Conservation (phyloP, 257 asterid species). For the Gentiana dahurica region DNA sequence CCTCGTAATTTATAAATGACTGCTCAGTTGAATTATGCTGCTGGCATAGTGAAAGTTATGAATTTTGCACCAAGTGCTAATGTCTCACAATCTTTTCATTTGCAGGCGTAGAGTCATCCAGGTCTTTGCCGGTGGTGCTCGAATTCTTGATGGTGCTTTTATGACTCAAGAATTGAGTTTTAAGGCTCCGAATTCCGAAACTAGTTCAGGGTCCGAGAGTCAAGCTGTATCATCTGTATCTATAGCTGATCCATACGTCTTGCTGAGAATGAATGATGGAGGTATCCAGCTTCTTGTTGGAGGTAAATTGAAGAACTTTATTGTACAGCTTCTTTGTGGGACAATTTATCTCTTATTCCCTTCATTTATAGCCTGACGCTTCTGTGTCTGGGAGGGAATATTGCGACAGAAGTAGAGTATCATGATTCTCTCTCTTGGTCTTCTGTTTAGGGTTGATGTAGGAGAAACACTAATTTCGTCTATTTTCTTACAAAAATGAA, state of each 20-base stretch:
- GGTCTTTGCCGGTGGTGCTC: slow-evolving; percentile 85
- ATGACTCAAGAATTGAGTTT: slow-evolving; percentile 95
- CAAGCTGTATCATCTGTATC: slow-evolving; percentile 67
- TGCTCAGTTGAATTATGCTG: not conserved
- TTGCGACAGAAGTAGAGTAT: too few species aligned
- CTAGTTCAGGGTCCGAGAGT: slow-evolving; percentile 57
- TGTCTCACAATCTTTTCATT: slow-evolving; percentile 10
- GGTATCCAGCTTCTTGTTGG: slow-evolving; percentile 92
- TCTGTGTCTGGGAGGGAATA: too few species aligned
- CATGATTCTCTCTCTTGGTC: too few species aligned
- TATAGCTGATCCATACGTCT: slow-evolving; percentile 91
- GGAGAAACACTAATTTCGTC: too few species aligned
- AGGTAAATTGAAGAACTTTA: slow-evolving; percentile 37
- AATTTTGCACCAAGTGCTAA: not conserved
- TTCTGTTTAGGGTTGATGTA: too few species aligned
- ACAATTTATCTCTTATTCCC: not conserved
- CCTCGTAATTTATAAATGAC: not conserved
- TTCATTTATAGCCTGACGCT: too few species aligned
- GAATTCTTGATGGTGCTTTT: slow-evolving; percentile 92
- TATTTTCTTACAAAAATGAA: too few species aligned
- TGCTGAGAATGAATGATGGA: slow-evolving; percentile 89
- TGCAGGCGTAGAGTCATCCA: slow-evolving; percentile 95
- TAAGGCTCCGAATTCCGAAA: slow-evolving; percentile 58
- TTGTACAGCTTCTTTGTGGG: not conserved
- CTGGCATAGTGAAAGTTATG: not conserved